Percentiles rank a stretch among this genome's conserved stretches.
These are phyloP conservation scores for Striga hermonthica DNA, from an alignment of 305 asterid species.

Conservation along the genomic window DNA sequence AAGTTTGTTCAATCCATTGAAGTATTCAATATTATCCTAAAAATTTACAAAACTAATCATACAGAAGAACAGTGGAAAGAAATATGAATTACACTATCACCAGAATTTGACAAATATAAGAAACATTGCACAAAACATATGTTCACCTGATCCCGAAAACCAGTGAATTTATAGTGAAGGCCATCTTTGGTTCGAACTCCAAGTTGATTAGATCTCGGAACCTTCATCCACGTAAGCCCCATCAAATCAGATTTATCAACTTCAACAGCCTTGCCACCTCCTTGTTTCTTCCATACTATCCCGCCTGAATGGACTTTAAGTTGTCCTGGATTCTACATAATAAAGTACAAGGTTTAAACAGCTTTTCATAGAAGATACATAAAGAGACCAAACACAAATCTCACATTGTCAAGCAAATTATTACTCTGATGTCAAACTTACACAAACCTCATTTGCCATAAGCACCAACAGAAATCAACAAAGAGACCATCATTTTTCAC, in stretches of 20 bases:
- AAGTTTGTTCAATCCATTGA: constrained; percentile 4
- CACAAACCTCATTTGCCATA: background rate
- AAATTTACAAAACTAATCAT: no score
- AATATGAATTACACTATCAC: constrained; percentile 1
- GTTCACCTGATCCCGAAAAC: constrained; percentile 87
- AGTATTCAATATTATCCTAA: constrained; percentile 8
- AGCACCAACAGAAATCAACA: constrained; percentile 19
- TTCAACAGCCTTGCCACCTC: constrained; percentile 93
- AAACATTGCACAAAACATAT: background rate
- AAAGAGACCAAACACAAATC: background rate
- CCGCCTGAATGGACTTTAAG: constrained; percentile 84
- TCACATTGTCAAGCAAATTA: constrained; percentile 8
- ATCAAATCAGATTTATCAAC: constrained; percentile 77
- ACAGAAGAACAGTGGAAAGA: background rate
- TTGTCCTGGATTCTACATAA: constrained; percentile 81
- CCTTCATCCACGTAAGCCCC: constrained; percentile 93
- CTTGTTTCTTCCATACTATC: constrained; percentile 88
- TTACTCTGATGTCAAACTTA: constrained; percentile 10
- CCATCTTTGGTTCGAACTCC: constrained; percentile 91
- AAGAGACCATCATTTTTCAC: background rate
- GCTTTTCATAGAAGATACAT: constrained; percentile 7
- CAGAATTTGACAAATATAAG: constrained; percentile 11
- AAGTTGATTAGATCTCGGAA: constrained; percentile 87
- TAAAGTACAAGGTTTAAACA: constrained; percentile 18
- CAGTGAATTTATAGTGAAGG: constrained; percentile 78